These are phyloP conservation scores for Fusarium irregulare DNA, from an alignment of 2,329 filamentous ascomycete species.

Conservation along the genomic window DNA sequence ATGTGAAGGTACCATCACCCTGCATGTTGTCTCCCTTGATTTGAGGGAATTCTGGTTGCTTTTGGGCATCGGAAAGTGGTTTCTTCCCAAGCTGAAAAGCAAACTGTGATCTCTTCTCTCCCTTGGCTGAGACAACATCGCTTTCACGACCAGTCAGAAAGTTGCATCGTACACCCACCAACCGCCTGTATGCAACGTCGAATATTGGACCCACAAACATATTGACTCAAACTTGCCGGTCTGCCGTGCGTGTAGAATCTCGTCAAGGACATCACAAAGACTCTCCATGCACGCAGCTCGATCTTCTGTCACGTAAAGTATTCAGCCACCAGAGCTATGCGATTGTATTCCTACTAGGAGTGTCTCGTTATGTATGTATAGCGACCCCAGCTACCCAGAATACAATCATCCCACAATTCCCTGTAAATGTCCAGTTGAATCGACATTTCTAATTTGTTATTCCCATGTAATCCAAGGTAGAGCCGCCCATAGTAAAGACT, in stretches of 20 bases:
- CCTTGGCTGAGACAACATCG: background rate
- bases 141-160: background rate
- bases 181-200: no score
- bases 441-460: background rate
- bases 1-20: background rate
- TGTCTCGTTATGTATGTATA: background rate
- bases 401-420: background rate
- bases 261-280: no score
- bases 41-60: no score
- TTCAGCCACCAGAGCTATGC: background rate
- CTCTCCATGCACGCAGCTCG: no score
- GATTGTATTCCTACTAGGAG: slow-evolving; percentile 1
- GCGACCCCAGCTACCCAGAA: no score
- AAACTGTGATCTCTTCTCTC: background rate
- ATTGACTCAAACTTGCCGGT: background rate
- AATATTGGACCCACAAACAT: background rate
- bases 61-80: background rate
- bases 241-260: no score
- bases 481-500: background rate
- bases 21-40: background rate
- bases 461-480: background rate
- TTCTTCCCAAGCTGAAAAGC: background rate
- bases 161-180: background rate
- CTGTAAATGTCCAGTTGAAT: background rate
- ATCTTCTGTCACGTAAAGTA: background rate